A percentile compares a stretch with the other conserved stretches of the same genome.
These are phyloP conservation scores for Chaetomium strumarium DNA, from an alignment of 2,329 filamentous ascomycete species.

Conservation along the genomic window DNA sequence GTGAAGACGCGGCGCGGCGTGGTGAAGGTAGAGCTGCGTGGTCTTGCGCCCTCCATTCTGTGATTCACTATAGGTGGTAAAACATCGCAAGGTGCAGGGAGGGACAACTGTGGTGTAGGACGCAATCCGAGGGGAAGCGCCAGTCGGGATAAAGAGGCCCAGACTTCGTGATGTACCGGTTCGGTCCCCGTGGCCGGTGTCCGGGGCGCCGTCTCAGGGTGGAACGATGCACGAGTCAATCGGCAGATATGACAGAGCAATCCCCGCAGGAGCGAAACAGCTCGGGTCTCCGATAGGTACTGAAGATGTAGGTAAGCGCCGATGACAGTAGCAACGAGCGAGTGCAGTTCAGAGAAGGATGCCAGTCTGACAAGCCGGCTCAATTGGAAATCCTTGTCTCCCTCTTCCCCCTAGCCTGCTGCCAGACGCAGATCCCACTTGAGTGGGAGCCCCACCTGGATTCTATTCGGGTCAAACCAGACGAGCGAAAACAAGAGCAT, in stretches of 20 bases:
- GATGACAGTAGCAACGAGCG: not conserved
- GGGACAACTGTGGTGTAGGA: not conserved
- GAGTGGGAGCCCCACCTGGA: too few relatives aligned
- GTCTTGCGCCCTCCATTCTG: conserved; percentile 25
- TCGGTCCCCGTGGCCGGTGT: not conserved
- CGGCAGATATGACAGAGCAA: not conserved
- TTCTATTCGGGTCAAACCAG: too few relatives aligned
- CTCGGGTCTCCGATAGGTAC: too few relatives aligned
- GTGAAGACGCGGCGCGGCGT: conserved; percentile 32
- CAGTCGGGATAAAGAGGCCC: too few relatives aligned
- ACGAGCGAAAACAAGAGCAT: too few relatives aligned
- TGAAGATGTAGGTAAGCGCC: not conserved
- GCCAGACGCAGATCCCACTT: conserved; percentile 5
- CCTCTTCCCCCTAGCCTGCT: not conserved
- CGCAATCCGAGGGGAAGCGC: not conserved
- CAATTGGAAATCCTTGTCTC: conserved; percentile 6
- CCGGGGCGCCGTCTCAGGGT: conserved; percentile 10
- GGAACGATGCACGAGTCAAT: conserved; percentile 13
- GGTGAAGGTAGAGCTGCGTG: conserved; percentile 18
- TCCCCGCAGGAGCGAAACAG: not conserved
- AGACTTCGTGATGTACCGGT: not conserved
- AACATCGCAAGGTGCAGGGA: conserved; percentile 13
- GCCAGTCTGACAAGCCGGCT: too few relatives aligned
- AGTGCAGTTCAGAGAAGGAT: not conserved
- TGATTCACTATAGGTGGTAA: conserved; percentile 7